Evolutionary conservation across 1,284 basidiomycete species (phyloP), one percentile per base, ranked within the genome.

Genomic region (Mycosarcoma mackinlayi): DNA sequence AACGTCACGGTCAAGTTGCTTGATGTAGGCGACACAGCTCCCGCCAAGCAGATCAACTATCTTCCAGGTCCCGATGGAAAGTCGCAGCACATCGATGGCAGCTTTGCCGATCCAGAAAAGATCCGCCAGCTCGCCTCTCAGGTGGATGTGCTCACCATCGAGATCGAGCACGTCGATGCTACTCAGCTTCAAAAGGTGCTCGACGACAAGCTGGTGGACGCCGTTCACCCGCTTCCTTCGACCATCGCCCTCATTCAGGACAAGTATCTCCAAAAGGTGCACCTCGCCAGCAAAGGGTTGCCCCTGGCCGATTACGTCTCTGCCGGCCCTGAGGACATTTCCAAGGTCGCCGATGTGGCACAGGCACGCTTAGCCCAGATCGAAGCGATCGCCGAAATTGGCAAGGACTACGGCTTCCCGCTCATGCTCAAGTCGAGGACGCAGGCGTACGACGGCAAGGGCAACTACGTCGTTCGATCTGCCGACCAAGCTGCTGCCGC

Each of bases 351-450:
- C 3, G 88, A 89, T 2, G 84, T 87, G 0, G 86, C 86, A 0
- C 80, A 85, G 0, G 70, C 77, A 21, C 76, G 80, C 42, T 86
- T 88, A 23, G 88, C 60, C 2, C 78, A 79, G 61, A 59, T 75
- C 25, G 50, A 62, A 24, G 61, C 54, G 11, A 67, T 78, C 9
- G 46, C 53, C 14, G 57, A 58, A 16, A 73, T 73, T 13, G 74
- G 54, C 9, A 44, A 75, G 5, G 82, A 84, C 42, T 86, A 96
- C 11, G 93, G 94, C 4, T 86, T 93, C 18, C 95, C 96, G 1
- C 84, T 98, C 51, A 97, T 98, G 95, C 88, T 99, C 75, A 99
- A 99, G 84, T 93, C 91, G 56, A 87, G 93, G 24, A 96, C 92
- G 3, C 86, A 95, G 59, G 96, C 94, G 0, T 99, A 98, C 83